These are phyloP conservation scores for Microthyrium microscopicum DNA, from an alignment of 2,329 filamentous ascomycete species.

Conservation along the genomic window DNA sequence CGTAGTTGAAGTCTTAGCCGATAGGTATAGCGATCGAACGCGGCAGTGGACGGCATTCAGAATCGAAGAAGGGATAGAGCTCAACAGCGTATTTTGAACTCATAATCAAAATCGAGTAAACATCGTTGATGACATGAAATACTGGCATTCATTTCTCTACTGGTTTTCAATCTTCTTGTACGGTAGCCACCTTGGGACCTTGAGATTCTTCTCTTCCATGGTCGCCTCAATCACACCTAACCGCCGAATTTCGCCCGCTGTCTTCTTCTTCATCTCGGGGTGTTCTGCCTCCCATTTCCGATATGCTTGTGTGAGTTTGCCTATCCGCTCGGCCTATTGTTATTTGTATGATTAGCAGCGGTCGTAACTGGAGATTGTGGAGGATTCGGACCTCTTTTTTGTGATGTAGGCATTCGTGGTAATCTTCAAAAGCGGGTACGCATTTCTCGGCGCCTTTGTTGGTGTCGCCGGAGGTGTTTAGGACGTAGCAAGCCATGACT, in stretches of 20 bases:
- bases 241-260: conserved; percentile 72
- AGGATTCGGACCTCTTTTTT: conserved; percentile 70
- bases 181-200: conserved; percentile 10
- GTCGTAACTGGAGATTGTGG: conserved; percentile 6
- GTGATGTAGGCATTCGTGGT: conserved; percentile 97
- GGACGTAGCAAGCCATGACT: conserved; percentile 92
- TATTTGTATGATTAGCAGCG: neutral
- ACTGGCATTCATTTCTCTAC: neutral
- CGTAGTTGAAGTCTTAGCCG: conserved; percentile 28
- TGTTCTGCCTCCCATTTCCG: conserved; percentile 61
- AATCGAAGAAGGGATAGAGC: neutral
- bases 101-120: neutral
- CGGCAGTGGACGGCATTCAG: conserved; percentile 21
- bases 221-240: conserved; percentile 63
- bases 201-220: conserved; percentile 52
- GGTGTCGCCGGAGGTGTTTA: conserved; percentile 71
- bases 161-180: conserved; percentile 1
- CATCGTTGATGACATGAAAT: neutral
- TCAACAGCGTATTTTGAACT: neutral
- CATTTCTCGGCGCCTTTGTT: conserved; percentile 62
- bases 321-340: conserved; percentile 58
- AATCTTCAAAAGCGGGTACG: conserved; percentile 72
- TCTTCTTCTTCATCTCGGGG: conserved; percentile 64
- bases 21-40: conserved; percentile 20
- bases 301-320: conserved; percentile 68